Evolutionary conservation across 1,139 yeast genomes (phyloP), one percentile per base, ranked within the genome.

Genomic region (Insectozyma bohioensis): DNA sequence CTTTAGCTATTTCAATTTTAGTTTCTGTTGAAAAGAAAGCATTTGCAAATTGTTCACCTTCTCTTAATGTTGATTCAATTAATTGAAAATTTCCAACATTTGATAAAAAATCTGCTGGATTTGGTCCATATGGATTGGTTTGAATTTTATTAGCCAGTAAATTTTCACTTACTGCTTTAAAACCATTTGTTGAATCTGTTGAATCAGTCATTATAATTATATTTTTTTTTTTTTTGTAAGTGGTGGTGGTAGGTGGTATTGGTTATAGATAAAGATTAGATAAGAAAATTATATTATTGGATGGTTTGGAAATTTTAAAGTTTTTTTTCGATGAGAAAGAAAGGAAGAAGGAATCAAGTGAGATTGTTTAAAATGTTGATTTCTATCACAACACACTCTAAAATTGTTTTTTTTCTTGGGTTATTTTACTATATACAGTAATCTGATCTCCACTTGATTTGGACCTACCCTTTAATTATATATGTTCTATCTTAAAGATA

Each of bases 1-100:
- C 97, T 72, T 84, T 90, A 51, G 98, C 98, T 45, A 92, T 92
- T 62, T 90, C 97, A 46, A 92, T 90, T 72, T 92, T 92, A 73
- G 87, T 92, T 58, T 85, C 97, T 29, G 97, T 88, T 51, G 80
- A 71, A 68, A 92, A 92, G 63, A 90, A 92, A 9, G 98, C 96
- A 56, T 90, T 92, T 54, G 97, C 97, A 58, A 92, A 92, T 63
- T 92, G 98, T 67, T 92, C 98, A 60, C 98, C 97, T 65, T 92
- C 98, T 74, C 97, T 82, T 45, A 92, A 73, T 19, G 97, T 92
- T 13, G 96, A 86, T 67, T 92, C 98, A 54, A 92, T 92, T 52
- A 92, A 69, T 71, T 90, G 90, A 67, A 90, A 92, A 53, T 79
- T 81, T 49, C 81, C 74, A 29, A 92, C 97, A 57, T 92, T 92